phyloP scores from a whole-genome alignment of 768 basidiomycete species.

The Tylopilus intermedius region DNA sequence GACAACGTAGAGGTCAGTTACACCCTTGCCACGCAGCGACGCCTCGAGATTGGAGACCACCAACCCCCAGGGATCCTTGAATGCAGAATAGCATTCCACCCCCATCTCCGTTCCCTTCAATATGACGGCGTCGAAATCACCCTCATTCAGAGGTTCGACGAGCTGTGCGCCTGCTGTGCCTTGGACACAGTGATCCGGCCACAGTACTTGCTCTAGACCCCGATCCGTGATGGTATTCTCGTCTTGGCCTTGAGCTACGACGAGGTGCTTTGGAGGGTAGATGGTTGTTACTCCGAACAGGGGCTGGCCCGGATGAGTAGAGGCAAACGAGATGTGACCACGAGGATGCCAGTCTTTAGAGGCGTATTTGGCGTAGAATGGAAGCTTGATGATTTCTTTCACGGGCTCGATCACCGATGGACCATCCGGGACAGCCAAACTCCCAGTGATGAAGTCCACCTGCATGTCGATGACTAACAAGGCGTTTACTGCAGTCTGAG shows the following conservation, averaged over 20 bases:
- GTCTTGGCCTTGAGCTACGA: constrained; percentile 26
- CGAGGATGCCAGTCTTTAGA: constrained; percentile 58
- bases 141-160: constrained; percentile 45
- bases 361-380: constrained; percentile 48
- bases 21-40: constrained; percentile 36
- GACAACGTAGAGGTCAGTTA: constrained; percentile 58
- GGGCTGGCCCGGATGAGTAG: constrained; percentile 37
- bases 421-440: constrained; percentile 65
- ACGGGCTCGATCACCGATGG: constrained; percentile 52
- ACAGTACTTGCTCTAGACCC: constrained; percentile 53
- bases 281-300: constrained; percentile 39
- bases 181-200: constrained; percentile 79
- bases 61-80: constrained; percentile 53
- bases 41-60: constrained; percentile 44
- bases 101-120: constrained; percentile 52
- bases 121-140: constrained; percentile 39
- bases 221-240: constrained; percentile 11
- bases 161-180: constrained; percentile 56
- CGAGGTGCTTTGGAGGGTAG: constrained; percentile 29
- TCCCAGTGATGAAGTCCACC: constrained; percentile 75
- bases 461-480: constrained; percentile 77
- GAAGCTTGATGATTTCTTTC: constrained; percentile 52
- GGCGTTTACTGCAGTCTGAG: constrained; percentile 31
- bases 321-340: constrained; percentile 70
- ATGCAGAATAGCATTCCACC: constrained; percentile 81